phyloP scores from a whole-genome alignment of 345 rosid genomes.

The Zanthoxylum bungeanum region DNA sequence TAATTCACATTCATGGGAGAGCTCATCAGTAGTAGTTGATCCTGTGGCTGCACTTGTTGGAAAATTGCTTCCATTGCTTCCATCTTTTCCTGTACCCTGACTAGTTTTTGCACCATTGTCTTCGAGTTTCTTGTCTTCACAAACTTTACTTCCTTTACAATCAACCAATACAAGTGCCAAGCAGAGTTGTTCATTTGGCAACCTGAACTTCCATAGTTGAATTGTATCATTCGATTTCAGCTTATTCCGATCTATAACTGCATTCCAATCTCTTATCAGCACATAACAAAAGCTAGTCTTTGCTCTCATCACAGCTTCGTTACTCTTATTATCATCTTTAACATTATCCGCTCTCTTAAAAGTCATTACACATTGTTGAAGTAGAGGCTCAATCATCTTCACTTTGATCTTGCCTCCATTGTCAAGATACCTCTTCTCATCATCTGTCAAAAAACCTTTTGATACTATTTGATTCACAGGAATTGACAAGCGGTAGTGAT shows the following conservation, averaged over 20 bases:
- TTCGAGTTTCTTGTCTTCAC: not conserved
- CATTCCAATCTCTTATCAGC: not conserved
- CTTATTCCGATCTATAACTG: not conserved
- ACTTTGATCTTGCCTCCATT: not conserved
- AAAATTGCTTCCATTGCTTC: not conserved
- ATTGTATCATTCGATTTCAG: not conserved
- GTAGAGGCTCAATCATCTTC: not conserved
- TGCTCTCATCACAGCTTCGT: too few species aligned
- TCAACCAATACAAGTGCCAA: not conserved
- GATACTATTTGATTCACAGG: not conserved
- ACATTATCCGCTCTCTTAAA: not conserved
- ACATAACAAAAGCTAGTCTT: not conserved
- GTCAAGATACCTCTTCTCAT: not conserved
- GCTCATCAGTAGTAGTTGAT: not conserved
- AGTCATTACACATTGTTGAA: not conserved
- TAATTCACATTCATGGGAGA: not conserved
- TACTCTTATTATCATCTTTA: too few species aligned
- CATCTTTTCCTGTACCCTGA: too few species aligned
- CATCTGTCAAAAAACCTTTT: not conserved
- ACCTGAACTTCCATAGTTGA: not conserved
- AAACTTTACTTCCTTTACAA: too few species aligned
- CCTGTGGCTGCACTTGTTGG: not conserved
- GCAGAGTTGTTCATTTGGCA: not conserved
- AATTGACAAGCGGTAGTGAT: not conserved
- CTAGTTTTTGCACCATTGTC: not conserved